Base-by-base conservation (phyloP, 257 asterid genomes). In the Solanum chmielewskii region DNA sequence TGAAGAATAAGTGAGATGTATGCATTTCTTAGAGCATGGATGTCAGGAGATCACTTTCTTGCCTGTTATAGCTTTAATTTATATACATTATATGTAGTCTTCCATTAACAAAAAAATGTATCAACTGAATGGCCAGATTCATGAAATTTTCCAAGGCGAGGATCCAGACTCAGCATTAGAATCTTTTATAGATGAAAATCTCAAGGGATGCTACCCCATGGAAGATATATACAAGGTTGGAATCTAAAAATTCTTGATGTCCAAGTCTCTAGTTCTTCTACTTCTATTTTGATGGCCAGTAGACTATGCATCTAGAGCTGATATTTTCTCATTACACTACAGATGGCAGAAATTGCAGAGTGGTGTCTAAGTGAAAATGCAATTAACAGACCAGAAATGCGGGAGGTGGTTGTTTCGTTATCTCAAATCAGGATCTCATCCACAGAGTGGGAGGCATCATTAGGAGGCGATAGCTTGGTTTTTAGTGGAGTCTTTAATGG, bases 331-430 rank as follows among this genome's bases (percentile, higher is more conserved):
- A 35, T 87, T 60, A 62, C 60, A 3, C 81, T 87, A 85, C 92
- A 94, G 98, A 92, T 94, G 95, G 96, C 95, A 5, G 98, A 96
- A 76, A 89, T 94, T 16, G 94, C 98, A 52, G 87, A 90, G 8
- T 94, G 96, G 98, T 96, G 98, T 86, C 92, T 96, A 66, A 92
- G 92, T 27, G 98, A 94, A 88, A 95, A 96, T 76, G 93, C 98
- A 13, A 80, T 89, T 21, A 94, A 93, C 89, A 92, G 98, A 92
- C 98, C 98, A 23, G 97, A 96, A 83, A 94, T 94, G 92, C 88
- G 94, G 7, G 98, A 96, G 47, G 96, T 93, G 8, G 97, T 96
- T 18, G 89, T 92, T 44, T 96, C 93, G 12, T 83, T 96, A 21
- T 90, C 94, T 41, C 92, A 93, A 56, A 92, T 96, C 69, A 88